Conservation (phyloP, 345 rosid species). For the Gossypioides kirkii region DNA sequence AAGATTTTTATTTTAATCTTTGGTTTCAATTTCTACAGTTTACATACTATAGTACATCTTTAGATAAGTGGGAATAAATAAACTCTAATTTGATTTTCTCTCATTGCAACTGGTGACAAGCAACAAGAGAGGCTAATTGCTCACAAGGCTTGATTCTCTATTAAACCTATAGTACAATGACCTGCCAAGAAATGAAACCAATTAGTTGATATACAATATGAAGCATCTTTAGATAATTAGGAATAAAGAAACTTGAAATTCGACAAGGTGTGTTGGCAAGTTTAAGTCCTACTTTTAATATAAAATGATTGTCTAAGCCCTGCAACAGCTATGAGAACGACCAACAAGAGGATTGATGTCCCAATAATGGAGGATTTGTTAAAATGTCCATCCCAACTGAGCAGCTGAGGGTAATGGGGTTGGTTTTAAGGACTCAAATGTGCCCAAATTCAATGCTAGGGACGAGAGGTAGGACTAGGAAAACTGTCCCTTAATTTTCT, state of each 20-base stretch:
- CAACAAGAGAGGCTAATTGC: too few relatives aligned
- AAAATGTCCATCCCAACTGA: constrained; percentile 7
- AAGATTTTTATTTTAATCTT: too few relatives aligned
- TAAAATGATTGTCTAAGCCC: background rate
- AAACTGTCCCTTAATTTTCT: background rate
- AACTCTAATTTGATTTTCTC: too few relatives aligned
- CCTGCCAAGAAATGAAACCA: background rate
- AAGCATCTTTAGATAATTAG: too few relatives aligned
- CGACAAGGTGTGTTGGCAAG: too few relatives aligned
- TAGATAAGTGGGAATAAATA: too few relatives aligned
- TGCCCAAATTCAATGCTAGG: constrained; percentile 10
- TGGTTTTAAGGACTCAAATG: background rate
- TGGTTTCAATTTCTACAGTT: too few relatives aligned
- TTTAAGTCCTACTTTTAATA: too few relatives aligned
- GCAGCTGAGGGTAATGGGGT: constrained; percentile 4
- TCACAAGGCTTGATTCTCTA: too few relatives aligned
- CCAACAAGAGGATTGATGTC: background rate
- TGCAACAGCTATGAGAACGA: constrained; percentile 1
- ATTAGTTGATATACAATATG: background rate
- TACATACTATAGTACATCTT: too few relatives aligned
- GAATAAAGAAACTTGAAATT: too few relatives aligned
- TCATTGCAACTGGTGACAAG: too few relatives aligned
- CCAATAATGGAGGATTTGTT: constrained; percentile 7
- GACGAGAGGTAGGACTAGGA: background rate
- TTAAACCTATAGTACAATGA: background rate